Evolutionary conservation across 2,329 filamentous ascomycete genomes (phyloP).

Genomic region (Sarocladium strictum): DNA sequence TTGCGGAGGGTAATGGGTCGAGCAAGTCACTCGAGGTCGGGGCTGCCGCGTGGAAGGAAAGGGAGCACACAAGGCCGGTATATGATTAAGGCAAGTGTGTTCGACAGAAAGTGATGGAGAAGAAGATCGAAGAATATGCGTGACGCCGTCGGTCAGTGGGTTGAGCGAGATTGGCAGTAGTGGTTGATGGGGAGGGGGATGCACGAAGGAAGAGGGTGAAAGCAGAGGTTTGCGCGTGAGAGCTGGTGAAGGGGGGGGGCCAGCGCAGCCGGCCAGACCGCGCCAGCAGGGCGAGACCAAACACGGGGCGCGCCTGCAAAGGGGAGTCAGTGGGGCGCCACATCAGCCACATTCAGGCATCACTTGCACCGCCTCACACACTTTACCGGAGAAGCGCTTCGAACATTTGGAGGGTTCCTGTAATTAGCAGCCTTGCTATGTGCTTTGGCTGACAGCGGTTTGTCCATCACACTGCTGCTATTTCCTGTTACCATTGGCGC

Average conservation of each 20-base stretch:
- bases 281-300: not conserved
- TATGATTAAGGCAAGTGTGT: constrained; percentile 13
- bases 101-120: constrained; percentile 24
- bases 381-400: not conserved
- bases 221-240: constrained; percentile 6
- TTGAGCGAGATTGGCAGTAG: constrained; percentile 7
- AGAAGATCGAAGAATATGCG: constrained; percentile 10
- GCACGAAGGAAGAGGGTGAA: constrained; percentile 6
- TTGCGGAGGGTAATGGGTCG: not conserved
- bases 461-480: no score
- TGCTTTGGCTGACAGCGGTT: no score
- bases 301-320: constrained; percentile 3
- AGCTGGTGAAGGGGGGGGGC: constrained; percentile 7
- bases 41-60: not conserved
- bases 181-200: constrained; percentile 4
- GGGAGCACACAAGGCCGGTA: constrained; percentile 1
- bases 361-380: not conserved
- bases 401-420: not conserved
- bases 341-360: constrained; percentile 3
- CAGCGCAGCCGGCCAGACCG: not conserved
- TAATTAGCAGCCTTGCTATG: no score
- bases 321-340: constrained; percentile 9
- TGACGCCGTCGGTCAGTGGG: constrained; percentile 11
- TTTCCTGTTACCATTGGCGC: no score
- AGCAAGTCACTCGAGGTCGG: constrained; percentile 1